Evolutionary conservation across 306 rosid genomes (phyloP).

Genomic region (Lathyrus oleraceus): DNA sequence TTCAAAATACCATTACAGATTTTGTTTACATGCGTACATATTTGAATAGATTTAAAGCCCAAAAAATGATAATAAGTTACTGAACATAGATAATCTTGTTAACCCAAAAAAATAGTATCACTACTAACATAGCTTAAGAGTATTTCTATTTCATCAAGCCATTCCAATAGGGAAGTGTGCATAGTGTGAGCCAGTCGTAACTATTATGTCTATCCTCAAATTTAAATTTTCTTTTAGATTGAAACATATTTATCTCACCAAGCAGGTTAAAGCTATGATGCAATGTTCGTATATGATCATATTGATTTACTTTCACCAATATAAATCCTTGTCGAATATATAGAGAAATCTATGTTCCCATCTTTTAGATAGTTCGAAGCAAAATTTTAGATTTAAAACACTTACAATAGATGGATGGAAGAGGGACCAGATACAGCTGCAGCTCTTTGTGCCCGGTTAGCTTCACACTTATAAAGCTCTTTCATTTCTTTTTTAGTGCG

Average conservation of each 20-base stretch:
- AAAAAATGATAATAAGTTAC: neutral
- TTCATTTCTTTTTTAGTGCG: conserved; percentile 77
- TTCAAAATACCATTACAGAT: neutral
- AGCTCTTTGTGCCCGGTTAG: conserved; percentile 76
- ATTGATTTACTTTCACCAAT: conserved; percentile 24
- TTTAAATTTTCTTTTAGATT: neutral
- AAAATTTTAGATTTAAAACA: conserved; percentile 10
- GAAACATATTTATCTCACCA: neutral
- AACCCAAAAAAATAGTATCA: neutral
- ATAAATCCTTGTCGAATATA: neutral
- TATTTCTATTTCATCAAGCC: neutral
- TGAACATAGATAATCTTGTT: neutral
- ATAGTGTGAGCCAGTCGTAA: neutral
- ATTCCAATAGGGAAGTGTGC: neutral
- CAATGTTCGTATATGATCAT: neutral
- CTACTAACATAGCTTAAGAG: neutral
- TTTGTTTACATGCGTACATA: neutral
- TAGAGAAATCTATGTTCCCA: neutral
- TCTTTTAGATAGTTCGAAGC: neutral
- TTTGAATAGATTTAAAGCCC: neutral
- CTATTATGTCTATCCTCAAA: neutral
- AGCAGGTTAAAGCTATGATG: neutral
- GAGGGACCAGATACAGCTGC: conserved; percentile 83
- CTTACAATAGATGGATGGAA: conserved; percentile 74
- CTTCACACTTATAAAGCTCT: conserved; percentile 73